These are phyloP conservation scores for Naematelia encephala DNA, from an alignment of 768 basidiomycete species.

Conservation along the genomic window DNA sequence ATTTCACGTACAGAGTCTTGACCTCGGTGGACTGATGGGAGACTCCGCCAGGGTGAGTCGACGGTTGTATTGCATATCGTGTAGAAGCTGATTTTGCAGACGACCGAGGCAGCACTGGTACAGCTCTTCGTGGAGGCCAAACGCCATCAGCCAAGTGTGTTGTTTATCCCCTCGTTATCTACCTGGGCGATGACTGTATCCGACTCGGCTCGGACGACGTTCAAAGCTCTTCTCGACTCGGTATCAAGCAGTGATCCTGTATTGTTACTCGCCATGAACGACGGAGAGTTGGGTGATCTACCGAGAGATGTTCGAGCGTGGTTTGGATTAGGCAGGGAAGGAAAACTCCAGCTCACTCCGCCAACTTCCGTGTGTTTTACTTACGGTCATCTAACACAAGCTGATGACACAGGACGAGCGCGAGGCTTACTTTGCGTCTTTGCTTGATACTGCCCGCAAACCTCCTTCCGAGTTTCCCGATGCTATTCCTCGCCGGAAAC, in stretches of 20 bases:
- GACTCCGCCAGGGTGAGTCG: conserved; percentile 78
- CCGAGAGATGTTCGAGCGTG: conserved; percentile 80
- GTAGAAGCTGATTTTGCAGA: conserved; percentile 55
- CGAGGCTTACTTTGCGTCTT: conserved; percentile 67
- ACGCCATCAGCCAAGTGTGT: conserved; percentile 89
- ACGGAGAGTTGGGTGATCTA: conserved; percentile 66
- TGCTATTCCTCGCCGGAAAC: conserved; percentile 74
- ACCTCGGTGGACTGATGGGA: conserved; percentile 79
- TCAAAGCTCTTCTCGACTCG: conserved; percentile 86
- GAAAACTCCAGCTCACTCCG: conserved; percentile 62
- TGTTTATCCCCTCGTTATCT: conserved; percentile 85
- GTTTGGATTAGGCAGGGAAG: conserved; percentile 77
- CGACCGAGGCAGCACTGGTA: conserved; percentile 84
- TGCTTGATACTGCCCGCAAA: conserved; percentile 66
- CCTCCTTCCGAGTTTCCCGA: conserved; percentile 88
- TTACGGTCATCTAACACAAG: neutral
- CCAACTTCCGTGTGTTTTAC: conserved; percentile 56
- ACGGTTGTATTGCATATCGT: neutral
- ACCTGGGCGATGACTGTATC: conserved; percentile 82
- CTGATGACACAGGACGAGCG: conserved; percentile 56
- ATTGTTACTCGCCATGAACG: conserved; percentile 83
- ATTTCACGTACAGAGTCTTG: conserved; percentile 88
- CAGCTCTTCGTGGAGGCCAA: conserved; percentile 96
- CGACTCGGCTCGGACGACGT: conserved; percentile 77
- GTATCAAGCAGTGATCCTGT: conserved; percentile 88